Percentiles rank a stretch among this genome's conserved stretches.
Conservation (phyloP, 306 rosid genomes). For the Argentina anserina region DNA sequence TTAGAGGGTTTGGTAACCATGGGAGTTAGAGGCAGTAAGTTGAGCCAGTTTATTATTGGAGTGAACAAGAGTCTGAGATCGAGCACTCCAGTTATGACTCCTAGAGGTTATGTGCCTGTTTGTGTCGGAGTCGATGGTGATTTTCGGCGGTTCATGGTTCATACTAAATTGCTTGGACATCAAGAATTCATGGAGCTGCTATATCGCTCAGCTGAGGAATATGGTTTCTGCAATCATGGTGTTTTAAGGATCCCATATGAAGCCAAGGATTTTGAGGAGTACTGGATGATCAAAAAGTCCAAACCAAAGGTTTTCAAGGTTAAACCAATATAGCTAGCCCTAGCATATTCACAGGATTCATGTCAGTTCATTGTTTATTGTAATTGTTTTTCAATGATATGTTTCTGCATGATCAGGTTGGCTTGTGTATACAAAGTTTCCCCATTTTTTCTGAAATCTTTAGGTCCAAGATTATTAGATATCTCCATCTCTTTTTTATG, state of each 20-base stretch:
- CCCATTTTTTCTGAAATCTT: not conserved
- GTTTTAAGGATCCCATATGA: slow-evolving; percentile 48
- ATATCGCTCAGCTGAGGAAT: slow-evolving; percentile 36
- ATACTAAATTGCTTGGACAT: slow-evolving; percentile 23
- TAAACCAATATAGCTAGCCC: not conserved
- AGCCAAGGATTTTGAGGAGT: slow-evolving; percentile 46
- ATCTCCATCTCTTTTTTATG: not conserved
- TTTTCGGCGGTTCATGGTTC: slow-evolving; percentile 35
- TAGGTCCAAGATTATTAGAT: not conserved
- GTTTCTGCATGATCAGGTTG: not conserved
- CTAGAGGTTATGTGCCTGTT: slow-evolving; percentile 51
- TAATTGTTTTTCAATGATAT: not conserved
- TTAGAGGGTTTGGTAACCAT: slow-evolving; percentile 12
- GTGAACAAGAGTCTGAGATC: slow-evolving; percentile 18
- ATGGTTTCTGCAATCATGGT: slow-evolving; percentile 45
- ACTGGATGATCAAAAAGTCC: slow-evolving; percentile 31
- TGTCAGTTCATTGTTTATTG: not conserved
- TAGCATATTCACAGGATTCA: not conserved
- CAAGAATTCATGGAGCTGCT: slow-evolving; percentile 42
- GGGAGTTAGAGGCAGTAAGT: slow-evolving; percentile 40
- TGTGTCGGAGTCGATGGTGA: slow-evolving; percentile 46
- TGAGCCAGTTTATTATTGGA: slow-evolving; percentile 24
- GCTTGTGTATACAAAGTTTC: not conserved
- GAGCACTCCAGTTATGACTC: slow-evolving; percentile 4
- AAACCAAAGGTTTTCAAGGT: slow-evolving; percentile 31